A percentile compares a stretch with the other conserved stretches of the same genome.
Conservation (phyloP, 2,329 filamentous ascomycete species). For the Penicillium frequentans region DNA sequence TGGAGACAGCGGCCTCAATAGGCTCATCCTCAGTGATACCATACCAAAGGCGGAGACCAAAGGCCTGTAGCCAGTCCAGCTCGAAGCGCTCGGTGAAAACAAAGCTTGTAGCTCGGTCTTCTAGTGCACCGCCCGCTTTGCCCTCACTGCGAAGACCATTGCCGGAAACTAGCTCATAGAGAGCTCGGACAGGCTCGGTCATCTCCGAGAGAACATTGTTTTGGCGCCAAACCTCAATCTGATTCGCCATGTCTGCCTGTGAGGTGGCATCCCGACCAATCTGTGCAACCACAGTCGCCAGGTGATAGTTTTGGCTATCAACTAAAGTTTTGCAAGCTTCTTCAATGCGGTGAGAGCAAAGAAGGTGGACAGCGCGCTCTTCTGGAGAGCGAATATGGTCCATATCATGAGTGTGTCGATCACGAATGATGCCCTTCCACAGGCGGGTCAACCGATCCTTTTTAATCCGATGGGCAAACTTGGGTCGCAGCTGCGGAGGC, state of each 20-base stretch:
- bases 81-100: slow-evolving; percentile 79
- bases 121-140: slow-evolving; percentile 66
- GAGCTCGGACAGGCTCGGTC: slow-evolving; percentile 74
- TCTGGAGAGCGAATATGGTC: slow-evolving; percentile 65
- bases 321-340: slow-evolving; percentile 81
- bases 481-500: slow-evolving; percentile 37
- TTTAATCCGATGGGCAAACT: slow-evolving; percentile 47
- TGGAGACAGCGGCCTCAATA: slow-evolving; percentile 69
- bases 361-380: slow-evolving; percentile 77
- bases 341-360: slow-evolving; percentile 75
- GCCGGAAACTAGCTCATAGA: slow-evolving; percentile 87
- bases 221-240: slow-evolving; percentile 81
- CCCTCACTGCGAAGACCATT: slow-evolving; percentile 84
- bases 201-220: slow-evolving; percentile 86
- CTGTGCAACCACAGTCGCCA: slow-evolving; percentile 81
- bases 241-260: slow-evolving; percentile 72
- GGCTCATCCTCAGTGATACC: slow-evolving; percentile 67
- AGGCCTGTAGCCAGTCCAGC: slow-evolving; percentile 90
- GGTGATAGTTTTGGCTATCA: slow-evolving; percentile 72
- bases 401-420: slow-evolving; percentile 68
- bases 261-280: slow-evolving; percentile 71
- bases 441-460: slow-evolving; percentile 49
- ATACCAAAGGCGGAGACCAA: slow-evolving; percentile 91
- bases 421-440: slow-evolving; percentile 49
- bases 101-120: slow-evolving; percentile 80